Evolutionary conservation across 495 filamentous ascomycete species (phyloP).

Genomic region (Aspergillus baeticus): DNA sequence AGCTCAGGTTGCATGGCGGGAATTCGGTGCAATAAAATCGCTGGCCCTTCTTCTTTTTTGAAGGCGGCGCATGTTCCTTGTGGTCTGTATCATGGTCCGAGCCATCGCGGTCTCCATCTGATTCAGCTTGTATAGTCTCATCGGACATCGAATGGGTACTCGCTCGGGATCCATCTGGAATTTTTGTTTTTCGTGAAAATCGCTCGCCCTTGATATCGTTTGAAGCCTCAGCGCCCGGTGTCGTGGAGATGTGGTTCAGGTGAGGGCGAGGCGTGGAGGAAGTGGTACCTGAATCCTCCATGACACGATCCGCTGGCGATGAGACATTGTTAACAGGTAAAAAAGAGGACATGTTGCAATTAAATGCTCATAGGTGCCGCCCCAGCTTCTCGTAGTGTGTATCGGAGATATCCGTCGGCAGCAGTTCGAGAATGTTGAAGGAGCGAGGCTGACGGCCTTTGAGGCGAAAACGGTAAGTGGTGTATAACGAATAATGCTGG

Average conservation of each 20-base stretch:
- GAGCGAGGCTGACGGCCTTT: conserved; percentile 4
- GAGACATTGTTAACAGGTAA: conserved; percentile 76
- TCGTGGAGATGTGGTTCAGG: conserved; percentile 34
- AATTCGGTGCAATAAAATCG: conserved; percentile 97
- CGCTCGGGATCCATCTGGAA: conserved; percentile 35
- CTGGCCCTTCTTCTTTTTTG: conserved; percentile 95
- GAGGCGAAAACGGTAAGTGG: conserved; percentile 14
- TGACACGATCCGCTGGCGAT: conserved; percentile 48
- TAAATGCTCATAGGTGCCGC: conserved; percentile 18
- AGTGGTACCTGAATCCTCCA: conserved; percentile 55
- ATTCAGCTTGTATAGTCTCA: conserved; percentile 72
- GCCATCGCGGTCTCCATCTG: conserved; percentile 68
- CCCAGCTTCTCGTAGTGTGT: conserved; percentile 18
- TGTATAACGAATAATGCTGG: conserved; percentile 20
- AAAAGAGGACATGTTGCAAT: conserved; percentile 58
- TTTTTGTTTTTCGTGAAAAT: conserved; percentile 30
- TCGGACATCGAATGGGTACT: conserved; percentile 52
- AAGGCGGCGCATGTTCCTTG: conserved; percentile 58
- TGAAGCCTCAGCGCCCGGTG: conserved; percentile 30
- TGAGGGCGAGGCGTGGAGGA: conserved; percentile 64
- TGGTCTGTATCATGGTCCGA: conserved; percentile 65
- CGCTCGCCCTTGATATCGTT: conserved; percentile 24
- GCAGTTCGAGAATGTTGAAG: conserved; percentile 11
- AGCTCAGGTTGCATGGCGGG: conserved; percentile 90
- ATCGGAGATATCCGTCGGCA: conserved; percentile 15